These are phyloP conservation scores for Saitozyma sp. DNA, from an alignment of 768 basidiomycete genomes.

Conservation along the genomic window DNA sequence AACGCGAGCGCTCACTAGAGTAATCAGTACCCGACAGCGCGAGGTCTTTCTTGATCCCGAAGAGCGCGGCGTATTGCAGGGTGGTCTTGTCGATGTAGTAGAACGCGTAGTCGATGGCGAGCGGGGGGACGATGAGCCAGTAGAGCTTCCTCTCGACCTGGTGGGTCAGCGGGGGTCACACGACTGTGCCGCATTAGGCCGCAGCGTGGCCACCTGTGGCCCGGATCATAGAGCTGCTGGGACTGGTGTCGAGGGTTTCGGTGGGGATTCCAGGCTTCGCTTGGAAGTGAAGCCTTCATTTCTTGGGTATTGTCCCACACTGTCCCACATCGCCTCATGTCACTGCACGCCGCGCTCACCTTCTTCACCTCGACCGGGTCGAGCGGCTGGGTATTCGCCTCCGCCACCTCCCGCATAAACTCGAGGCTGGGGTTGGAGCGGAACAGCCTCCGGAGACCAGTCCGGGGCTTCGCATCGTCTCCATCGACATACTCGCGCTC, in stretches of 20 bases:
- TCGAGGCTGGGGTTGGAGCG: constrained; percentile 33
- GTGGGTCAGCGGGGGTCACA: background rate
- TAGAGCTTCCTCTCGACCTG: constrained; percentile 40
- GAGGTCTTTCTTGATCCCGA: constrained; percentile 52
- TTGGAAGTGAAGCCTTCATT: too few relatives aligned
- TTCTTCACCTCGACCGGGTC: constrained; percentile 35
- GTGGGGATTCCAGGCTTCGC: too few relatives aligned
- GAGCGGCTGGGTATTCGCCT: constrained; percentile 24
- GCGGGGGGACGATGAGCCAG: constrained; percentile 41
- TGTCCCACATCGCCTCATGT: too few relatives aligned
- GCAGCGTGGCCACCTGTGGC: too few relatives aligned
- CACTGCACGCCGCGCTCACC: constrained; percentile 13
- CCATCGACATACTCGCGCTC: constrained; percentile 21
- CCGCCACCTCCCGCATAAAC: constrained; percentile 36
- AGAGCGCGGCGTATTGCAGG: constrained; percentile 42
- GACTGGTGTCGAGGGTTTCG: too few relatives aligned
- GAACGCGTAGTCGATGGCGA: constrained; percentile 39
- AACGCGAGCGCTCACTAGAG: constrained; percentile 36
- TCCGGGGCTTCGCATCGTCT: constrained; percentile 25
- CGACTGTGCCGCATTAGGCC: too few relatives aligned
- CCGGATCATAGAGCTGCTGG: too few relatives aligned
- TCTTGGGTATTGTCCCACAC: too few relatives aligned
- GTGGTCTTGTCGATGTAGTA: constrained; percentile 41
- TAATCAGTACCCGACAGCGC: constrained; percentile 52
- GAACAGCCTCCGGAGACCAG: constrained; percentile 27